phyloP scores from a whole-genome alignment of 495 filamentous ascomycete genomes.

The Podospora didyma region DNA sequence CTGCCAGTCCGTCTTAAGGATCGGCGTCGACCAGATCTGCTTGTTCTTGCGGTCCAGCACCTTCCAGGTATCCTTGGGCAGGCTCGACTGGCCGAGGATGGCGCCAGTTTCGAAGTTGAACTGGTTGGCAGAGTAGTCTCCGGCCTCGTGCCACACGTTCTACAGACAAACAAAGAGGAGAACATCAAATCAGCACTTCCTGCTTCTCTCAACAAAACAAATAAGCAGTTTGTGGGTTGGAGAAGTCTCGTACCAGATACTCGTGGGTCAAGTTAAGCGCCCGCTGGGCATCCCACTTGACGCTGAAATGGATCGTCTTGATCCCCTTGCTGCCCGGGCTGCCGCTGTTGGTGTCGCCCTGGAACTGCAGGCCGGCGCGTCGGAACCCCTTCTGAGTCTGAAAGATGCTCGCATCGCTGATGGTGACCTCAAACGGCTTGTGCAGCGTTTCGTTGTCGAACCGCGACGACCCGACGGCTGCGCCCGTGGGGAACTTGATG shows the following conservation, averaged over 20 bases:
- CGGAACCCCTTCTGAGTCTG: conserved; percentile 53
- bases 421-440: conserved; percentile 45
- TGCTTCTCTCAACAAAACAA: too few relatives aligned
- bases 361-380: conserved; percentile 49
- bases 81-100: conserved; percentile 58
- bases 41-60: conserved; percentile 44
- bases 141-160: conserved; percentile 54
- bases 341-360: conserved; percentile 42
- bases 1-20: conserved; percentile 45
- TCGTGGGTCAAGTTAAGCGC: conserved; percentile 53
- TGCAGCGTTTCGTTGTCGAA: conserved; percentile 37
- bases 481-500: conserved; percentile 37
- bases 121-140: conserved; percentile 52
- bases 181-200: too few relatives aligned
- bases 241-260: conserved; percentile 35
- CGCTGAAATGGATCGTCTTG: conserved; percentile 52
- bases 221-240: not conserved
- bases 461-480: conserved; percentile 22
- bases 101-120: conserved; percentile 53
- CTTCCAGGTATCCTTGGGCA: conserved; percentile 80
- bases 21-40: conserved; percentile 43
- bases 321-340: conserved; percentile 43
- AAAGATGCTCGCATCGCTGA: conserved; percentile 52
- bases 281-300: conserved; percentile 42
- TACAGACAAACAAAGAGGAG: too few relatives aligned